Evolutionary conservation across 345 rosid genomes (phyloP), one percentile per base, ranked within the genome.

Genomic region (Excoecaria cochinchinensis): DNA sequence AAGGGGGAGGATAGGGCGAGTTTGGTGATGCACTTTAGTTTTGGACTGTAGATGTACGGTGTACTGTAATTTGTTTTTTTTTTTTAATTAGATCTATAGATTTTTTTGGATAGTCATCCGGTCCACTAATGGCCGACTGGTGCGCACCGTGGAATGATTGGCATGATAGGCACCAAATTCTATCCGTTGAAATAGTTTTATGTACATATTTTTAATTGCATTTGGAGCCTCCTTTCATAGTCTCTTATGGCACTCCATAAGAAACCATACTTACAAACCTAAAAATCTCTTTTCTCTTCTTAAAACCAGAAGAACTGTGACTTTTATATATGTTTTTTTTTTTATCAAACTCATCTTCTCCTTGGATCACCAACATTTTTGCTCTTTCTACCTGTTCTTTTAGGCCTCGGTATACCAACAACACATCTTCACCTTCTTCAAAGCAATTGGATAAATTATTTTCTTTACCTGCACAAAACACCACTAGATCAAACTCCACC

Each of bases 281-380:
- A 12, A 84, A 75, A 80, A 81, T 79, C 76, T 90, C 24, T 68
- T 84, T 82, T 68, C 86, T 38, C 36, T 85, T 58, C 76, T 84
- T 72, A 87, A 83, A 82, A 86, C 89, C 47, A 84, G 88, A 73
- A 85, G 87, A 78, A 82, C 89, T 24, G 78, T 86, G 5, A 82
- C 87, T 63, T 86, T 89, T 53, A 90, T 85, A 3, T 90, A 91
- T 73, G 94, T 82, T 8, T 88, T 89, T 87, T 77, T 85, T 82
- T 82, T 87, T 72, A 86, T 72, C 91, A 0, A 82, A 83, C 76
- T 84, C 87, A 1, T 84, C 88, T 59, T 77, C 88, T 77, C 97
- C 82, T 7, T 86, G 78, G 87, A 84, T 89, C 69, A 57, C 85
- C 79, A 84, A 79, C 79, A 82, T 88, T 59, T 89, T 91, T 19